Evolutionary conservation across 257 asterid genomes (phyloP).

Genomic region (Nicotiana sylvestris): DNA sequence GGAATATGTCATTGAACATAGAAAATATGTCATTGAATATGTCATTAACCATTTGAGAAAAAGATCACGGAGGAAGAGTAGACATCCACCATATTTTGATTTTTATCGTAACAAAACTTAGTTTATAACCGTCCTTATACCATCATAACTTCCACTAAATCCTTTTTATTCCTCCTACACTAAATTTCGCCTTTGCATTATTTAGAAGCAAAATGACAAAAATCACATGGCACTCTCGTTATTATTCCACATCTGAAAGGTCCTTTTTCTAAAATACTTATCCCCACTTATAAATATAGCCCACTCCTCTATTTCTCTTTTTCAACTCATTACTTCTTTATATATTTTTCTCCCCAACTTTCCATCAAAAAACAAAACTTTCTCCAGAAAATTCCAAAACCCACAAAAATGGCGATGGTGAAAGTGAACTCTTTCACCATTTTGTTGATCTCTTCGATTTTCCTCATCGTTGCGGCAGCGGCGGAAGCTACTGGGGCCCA

Average conservation of each 20-base stretch:
- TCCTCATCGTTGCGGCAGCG: not conserved
- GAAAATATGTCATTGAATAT: too few species aligned
- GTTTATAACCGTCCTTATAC: not conserved
- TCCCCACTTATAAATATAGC: not conserved
- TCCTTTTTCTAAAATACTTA: not conserved
- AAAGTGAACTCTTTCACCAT: not conserved
- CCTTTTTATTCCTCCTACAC: not conserved
- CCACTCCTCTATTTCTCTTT: not conserved
- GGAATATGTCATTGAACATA: too few species aligned
- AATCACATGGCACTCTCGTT: not conserved
- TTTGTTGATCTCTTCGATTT: not conserved
- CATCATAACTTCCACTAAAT: not conserved
- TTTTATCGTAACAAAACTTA: too few species aligned
- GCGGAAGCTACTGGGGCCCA: not conserved
- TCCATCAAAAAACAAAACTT: not conserved
- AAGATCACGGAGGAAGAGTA: too few species aligned
- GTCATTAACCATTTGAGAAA: too few species aligned
- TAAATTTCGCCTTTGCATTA: not conserved
- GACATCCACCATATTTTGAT: too few species aligned
- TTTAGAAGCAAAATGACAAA: not conserved
- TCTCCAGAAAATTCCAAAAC: not conserved
- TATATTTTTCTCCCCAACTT: not conserved
- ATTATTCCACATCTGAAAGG: not conserved
- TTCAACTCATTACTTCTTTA: not conserved
- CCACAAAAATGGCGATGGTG: slow-evolving; percentile 12